Base-by-base conservation (phyloP, 148 eudicot genomes). In the Fallopia convolvulus region DNA sequence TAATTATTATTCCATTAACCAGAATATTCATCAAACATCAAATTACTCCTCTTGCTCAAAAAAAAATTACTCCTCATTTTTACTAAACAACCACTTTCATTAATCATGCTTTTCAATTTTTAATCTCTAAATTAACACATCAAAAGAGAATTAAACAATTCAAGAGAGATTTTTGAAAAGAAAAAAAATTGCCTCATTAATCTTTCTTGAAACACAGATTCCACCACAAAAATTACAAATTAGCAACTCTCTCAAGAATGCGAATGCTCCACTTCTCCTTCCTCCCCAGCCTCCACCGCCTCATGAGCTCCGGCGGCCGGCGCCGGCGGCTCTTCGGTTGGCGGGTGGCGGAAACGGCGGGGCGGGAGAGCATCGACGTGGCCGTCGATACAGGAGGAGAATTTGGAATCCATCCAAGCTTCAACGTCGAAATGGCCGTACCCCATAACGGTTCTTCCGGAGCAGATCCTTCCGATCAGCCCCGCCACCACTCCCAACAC, bases 321-420 rank as follows among this genome's bases (percentile, higher is more conserved):
- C 20, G 5, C 32, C 75, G 55, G 55, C 18, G 33, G n/a, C 14
- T 8, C 77, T 1, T 11, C 65, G 13, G 48, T 26, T 15, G 79
- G 73, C 3, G 73, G 58, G 6, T 23, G 53, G 4, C 52, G 33
- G 71, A 46, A 42, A 11, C 30, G 48, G 72, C 42, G 46, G 13
- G 12, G 71, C 10, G 77, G 75, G 1, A 79, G 75, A 13, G 80
- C 83, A 17, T 74, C 80, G 14, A 89, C 83, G 39, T 81, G 74
- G n/a, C 90, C 92, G 40, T 89, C 92, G 2, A 89, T 52, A 48
- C 92, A 89, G 20, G 90, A 33, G 0, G 87, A 78, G 76, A 86
- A 89, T 74, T 87, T 87, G 12, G 80, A 73, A 75, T 89, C 88
- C 4, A 84, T 78, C 92, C 91, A 88, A 3, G 77, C 80, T 40